Percentiles rank a stretch among this genome's conserved stretches.
Conservation (phyloP, 164 flowering plant species). For the Euptelea pleiosperma region DNA sequence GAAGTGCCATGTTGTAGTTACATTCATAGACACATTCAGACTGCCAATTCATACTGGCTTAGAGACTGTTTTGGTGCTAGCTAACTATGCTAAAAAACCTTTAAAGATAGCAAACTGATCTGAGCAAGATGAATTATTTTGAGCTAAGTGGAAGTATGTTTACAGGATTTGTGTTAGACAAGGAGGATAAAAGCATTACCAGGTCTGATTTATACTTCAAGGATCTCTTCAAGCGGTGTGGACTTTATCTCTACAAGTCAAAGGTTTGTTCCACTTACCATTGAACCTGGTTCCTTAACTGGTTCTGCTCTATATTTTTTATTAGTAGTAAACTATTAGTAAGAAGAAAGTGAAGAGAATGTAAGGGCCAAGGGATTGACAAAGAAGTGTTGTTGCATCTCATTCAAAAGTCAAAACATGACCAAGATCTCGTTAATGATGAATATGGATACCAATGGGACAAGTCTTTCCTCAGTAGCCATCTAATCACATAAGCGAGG, state of each 20-base stretch:
- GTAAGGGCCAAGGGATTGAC: too few relatives aligned
- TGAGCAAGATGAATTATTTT: background rate
- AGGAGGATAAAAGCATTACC: slow-evolving; percentile 81
- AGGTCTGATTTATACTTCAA: slow-evolving; percentile 90
- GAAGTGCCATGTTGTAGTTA: too few relatives aligned
- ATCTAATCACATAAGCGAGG: too few relatives aligned
- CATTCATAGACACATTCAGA: too few relatives aligned
- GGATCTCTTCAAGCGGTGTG: slow-evolving; percentile 72
- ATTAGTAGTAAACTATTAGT: too few relatives aligned
- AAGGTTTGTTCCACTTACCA: slow-evolving; percentile 46
- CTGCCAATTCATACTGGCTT: background rate
- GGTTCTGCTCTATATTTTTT: background rate
- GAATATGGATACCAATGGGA: too few relatives aligned
- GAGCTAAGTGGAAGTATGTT: slow-evolving; percentile 5
- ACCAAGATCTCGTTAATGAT: background rate
- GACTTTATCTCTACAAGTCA: slow-evolving; percentile 63
- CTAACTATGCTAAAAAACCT: too few relatives aligned
- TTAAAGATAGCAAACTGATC: background rate
- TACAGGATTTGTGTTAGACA: slow-evolving; percentile 91
- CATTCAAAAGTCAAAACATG: background rate
- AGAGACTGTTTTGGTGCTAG: background rate
- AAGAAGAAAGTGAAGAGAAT: too few relatives aligned
- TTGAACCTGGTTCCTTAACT: background rate
- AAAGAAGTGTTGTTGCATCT: background rate
- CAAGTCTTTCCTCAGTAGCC: too few relatives aligned